Percentiles rank a stretch among this genome's conserved stretches.
These are phyloP conservation scores for Monosporozyma servazzii DNA, from an alignment of 805 yeast species.

Conservation along the genomic window DNA sequence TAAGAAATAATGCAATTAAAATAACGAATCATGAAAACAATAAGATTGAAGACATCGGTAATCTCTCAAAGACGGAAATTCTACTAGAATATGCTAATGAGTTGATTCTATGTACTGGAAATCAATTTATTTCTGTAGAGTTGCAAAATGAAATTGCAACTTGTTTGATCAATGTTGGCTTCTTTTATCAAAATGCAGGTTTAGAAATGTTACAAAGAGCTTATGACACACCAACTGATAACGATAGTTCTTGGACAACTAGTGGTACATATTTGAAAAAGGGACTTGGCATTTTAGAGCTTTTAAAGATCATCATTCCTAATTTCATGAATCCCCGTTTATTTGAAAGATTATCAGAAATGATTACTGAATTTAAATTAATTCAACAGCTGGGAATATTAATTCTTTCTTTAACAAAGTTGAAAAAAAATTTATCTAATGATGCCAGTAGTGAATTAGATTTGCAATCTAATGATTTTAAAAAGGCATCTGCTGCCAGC, in stretches of 20 bases:
- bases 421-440: slow-evolving; percentile 18
- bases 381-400: slow-evolving; percentile 25
- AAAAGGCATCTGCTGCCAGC: slow-evolving; percentile 18
- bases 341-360: slow-evolving; percentile 2
- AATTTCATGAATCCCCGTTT: neutral
- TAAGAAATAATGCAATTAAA: neutral
- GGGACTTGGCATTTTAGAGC: slow-evolving; percentile 23
- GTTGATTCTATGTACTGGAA: neutral
- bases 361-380: slow-evolving; percentile 13
- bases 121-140: neutral
- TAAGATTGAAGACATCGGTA: neutral
- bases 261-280: slow-evolving; percentile 22
- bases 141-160: slow-evolving; percentile 6
- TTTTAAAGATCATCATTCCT: neutral
- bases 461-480: slow-evolving; percentile 23
- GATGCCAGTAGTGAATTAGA: slow-evolving; percentile 20
- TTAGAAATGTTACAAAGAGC: slow-evolving; percentile 22
- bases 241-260: slow-evolving; percentile 18
- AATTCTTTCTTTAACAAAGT: slow-evolving; percentile 25
- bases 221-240: slow-evolving; percentile 11
- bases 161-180: slow-evolving; percentile 15
- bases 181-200: slow-evolving; percentile 14
- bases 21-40: neutral
- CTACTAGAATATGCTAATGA: slow-evolving; percentile 5
- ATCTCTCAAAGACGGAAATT: slow-evolving; percentile 6